Evolutionary conservation across 106 monocot genomes (phyloP), one percentile per base, ranked within the genome.

Genomic region (Acorus gramineus): DNA sequence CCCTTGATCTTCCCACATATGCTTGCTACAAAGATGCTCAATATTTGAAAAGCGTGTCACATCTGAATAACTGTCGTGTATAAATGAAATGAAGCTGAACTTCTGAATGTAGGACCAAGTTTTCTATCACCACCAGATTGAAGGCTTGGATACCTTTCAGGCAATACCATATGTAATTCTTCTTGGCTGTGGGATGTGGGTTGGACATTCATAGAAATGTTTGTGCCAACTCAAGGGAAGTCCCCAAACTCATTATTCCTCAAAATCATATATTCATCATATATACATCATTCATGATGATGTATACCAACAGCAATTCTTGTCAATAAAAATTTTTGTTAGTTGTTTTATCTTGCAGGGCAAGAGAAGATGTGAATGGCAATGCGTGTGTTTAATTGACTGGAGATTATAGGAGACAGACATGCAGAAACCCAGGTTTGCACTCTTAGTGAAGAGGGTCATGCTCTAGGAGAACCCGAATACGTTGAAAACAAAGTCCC

Each of bases 1-100:
- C 90, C 2, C 87, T 96, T 10, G 85, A 96, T 65, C 80, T 90
- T 70, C 87, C 95, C 12, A n/a, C 75, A 11, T 90, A 85, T 74
- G 84, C 85, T 6, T 55, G 67, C 28, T 96, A 70, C 57, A 90
- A 79, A 57, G 75, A 91, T 72, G 82, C 75, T 8, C 63, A 82
- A 56, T 88, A 82, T 53, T 58, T 82, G 52, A 74, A 52, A 46
- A 79, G n/a, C 51, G 56, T 70, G 44, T 14, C 11, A 28, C 50
- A 69, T 3, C 45, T 65, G n/a, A 49, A 7, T 8, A 63, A 74
- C 56, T 50, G 42, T 12, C 52, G 57, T 48, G 61, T 7, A 57
- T 65, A 52, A 65, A 47, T 12, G 13, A 14, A 53, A 13, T 28
- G 1, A 28, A 28, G 28, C 28, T 28, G 28, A 28, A 28, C 28